Percentiles rank a stretch among this genome's conserved stretches.
These are phyloP conservation scores for Paragyromitra xinjiangensis DNA, from an alignment of 495 filamentous ascomycete genomes.

Conservation along the genomic window DNA sequence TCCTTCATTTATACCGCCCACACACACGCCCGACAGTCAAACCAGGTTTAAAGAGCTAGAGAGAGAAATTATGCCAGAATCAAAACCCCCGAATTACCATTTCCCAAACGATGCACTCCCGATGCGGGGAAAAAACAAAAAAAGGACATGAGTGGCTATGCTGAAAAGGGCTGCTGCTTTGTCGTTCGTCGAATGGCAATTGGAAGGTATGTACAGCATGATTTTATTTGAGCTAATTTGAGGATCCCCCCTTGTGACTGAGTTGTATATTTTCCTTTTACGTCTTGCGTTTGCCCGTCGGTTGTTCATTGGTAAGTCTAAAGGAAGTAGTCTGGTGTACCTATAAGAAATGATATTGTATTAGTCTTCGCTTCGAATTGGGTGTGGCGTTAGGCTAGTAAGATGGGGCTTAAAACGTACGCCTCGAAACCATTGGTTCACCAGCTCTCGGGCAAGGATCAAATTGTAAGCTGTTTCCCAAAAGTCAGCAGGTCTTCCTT, in stretches of 20 bases:
- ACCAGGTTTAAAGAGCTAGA: slow-evolving; percentile 26
- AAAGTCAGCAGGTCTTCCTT: slow-evolving; percentile 33
- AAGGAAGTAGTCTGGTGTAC: slow-evolving; percentile 97
- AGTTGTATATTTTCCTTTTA: slow-evolving; percentile 48
- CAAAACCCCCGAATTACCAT: slow-evolving; percentile 41
- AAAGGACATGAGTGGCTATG: slow-evolving; percentile 47
- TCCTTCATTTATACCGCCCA: slow-evolving; percentile 2
- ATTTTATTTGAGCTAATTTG: slow-evolving; percentile 52
- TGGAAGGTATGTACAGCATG: slow-evolving; percentile 54
- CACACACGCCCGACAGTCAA: slow-evolving; percentile 14
- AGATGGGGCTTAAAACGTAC: slow-evolving; percentile 61
- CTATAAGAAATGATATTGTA: slow-evolving; percentile 56
- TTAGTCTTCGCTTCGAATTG: slow-evolving; percentile 29
- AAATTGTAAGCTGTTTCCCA: slow-evolving; percentile 86
- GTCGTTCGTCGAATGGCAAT: slow-evolving; percentile 53
- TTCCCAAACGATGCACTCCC: slow-evolving; percentile 45
- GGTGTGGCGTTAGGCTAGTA: background rate
- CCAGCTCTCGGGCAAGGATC: slow-evolving; percentile 97
- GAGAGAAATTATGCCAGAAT: slow-evolving; percentile 32
- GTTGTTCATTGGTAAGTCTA: slow-evolving; percentile 61
- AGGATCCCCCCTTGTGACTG: slow-evolving; percentile 29
- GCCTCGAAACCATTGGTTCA: slow-evolving; percentile 97
- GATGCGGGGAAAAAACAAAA: slow-evolving; percentile 44
- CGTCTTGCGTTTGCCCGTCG: slow-evolving; percentile 36
- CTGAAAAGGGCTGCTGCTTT: slow-evolving; percentile 42